Base-by-base conservation (phyloP, 2,329 filamentous ascomycete species). In the Corniculantispora saksenae region DNA sequence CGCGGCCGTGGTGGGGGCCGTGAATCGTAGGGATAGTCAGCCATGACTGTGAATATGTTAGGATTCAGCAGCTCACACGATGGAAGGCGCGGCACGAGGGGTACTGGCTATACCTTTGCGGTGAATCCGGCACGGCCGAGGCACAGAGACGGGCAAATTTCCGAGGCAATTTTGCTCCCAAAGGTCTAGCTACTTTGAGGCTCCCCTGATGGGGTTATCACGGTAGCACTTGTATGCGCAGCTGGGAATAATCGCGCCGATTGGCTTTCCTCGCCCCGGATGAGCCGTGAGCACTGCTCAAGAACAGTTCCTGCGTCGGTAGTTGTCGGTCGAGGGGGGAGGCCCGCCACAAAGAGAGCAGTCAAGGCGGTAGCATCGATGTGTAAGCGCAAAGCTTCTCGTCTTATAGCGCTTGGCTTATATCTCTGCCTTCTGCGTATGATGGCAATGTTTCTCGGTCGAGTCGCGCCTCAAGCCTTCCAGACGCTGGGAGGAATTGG, bases 1-100 rank as follows among this genome's bases (percentile, higher is more conserved):
- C 79, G 77, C 69, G 77, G 79, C 45, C 78, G 78, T 61, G 80
- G 78, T 75, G 79, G 78, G 68, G 32, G 64, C 35, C 83, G 82
- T 74, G 85, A 81, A 70, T 83, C 82, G 72, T 83, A 82, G 67
- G 82, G 83, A 71, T 87, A 87, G 73, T 88, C 85, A 72, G 84
- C 83, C 85, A 88, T 88, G 73, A 68, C 78, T 67, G 64, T 45
- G 29, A 9, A 38, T 17, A 12, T 38, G 51, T 66, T 25, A 54
- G 64, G 19, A 43, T 21, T 25, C 40, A 23, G 23, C 32, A 40
- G 3, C 12, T 38, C 12, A 12, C 29, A 45, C 40, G 23, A 8
- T 43, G 48, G 19, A 32, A 43, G 25, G 38, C 17, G 25, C 7
- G 23, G 40, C 23, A 21, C 27, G 15, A 35, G 10, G 21, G 25